phyloP scores from a whole-genome alignment of 2,329 filamentous ascomycete genomes.

The Ascochyta lentis region DNA sequence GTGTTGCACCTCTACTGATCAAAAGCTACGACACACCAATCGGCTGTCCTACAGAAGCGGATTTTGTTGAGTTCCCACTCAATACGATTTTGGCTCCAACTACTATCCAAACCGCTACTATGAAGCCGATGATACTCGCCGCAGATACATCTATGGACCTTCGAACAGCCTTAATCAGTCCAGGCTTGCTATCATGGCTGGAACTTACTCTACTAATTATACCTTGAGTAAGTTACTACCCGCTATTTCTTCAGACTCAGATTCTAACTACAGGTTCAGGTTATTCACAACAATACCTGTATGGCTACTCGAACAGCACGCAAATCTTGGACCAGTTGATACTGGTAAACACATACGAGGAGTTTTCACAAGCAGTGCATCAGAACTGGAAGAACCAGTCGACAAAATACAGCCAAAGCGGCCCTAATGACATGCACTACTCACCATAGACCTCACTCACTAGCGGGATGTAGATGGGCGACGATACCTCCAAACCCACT shows the following conservation, averaged over 20 bases:
- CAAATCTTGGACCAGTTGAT: constrained; percentile 46
- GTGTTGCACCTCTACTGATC: constrained; percentile 76
- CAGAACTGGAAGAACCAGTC: constrained; percentile 69
- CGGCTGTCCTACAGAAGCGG: constrained; percentile 42
- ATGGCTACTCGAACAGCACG: constrained; percentile 27
- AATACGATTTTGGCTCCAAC: constrained; percentile 19
- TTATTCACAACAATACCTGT: not conserved
- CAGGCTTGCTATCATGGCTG: constrained; percentile 21
- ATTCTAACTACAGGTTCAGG: not conserved
- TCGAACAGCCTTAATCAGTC: constrained; percentile 20
- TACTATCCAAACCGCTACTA: not conserved
- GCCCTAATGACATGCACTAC: not conserved
- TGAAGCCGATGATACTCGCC: not conserved
- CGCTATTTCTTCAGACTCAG: too few species aligned
- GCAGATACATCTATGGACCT: constrained; percentile 26
- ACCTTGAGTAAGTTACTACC: constrained; percentile 7
- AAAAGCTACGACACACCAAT: constrained; percentile 59
- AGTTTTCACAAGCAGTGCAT: constrained; percentile 62
- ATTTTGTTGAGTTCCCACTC: constrained; percentile 22
- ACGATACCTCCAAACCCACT: constrained; percentile 20
- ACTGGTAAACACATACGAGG: constrained; percentile 66
- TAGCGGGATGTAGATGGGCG: constrained; percentile 32
- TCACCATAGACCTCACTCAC: constrained; percentile 49
- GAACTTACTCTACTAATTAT: constrained; percentile 39
- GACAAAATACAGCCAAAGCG: constrained; percentile 56